Base-by-base conservation (phyloP, 2,329 filamentous ascomycete species). In the Aspergillus spinulosporus region DNA sequence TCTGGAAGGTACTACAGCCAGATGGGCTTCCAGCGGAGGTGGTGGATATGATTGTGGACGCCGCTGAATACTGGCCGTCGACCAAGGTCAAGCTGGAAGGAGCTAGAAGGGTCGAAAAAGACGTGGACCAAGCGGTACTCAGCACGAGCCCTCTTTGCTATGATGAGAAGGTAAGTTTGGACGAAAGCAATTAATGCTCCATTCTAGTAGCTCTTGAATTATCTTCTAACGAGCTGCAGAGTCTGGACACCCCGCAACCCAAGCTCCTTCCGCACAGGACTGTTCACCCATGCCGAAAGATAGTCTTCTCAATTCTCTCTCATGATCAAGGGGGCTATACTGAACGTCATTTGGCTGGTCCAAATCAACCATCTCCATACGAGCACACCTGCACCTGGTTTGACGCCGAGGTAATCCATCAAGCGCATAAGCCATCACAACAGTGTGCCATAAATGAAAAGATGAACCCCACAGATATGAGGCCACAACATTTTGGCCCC, bases 41-140 rank as follows among this genome's bases (percentile, higher is more conserved):
- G 32, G 63, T 74, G 28, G 74, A 76, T 64, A 60, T 72, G 58
- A 75, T 75, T 42, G 54, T 76, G 34, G 74, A 76, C 57, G 64
- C 63, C 29, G 74, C 73, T 1, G 74, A 72, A 50, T 72, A 72
- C 50, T 72, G 70, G 70, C 61, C 68, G 1, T 71, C 68, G 5
- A 55, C 50, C 4, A 62, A 65, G 49, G 45, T 54, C 12, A 51
- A 31, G 3, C 59, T 72, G 55, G 54, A 63, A 7, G 56, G 57
- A 0, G 54, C 58, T n/a, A 62, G 56, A n/a, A 49, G 60, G 2
- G 64, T 74, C 32, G 31, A 53, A 3, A 63, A 71, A 39, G 73
- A 75, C 58, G 54, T 60, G 5, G 73, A 76, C 56, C 66, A 65
- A 14, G 69, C 69, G 44, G 50, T 74, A 31, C 47, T 75, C 12